Conservation (phyloP, 129 eudicot species). For the Tagetes patula region DNA sequence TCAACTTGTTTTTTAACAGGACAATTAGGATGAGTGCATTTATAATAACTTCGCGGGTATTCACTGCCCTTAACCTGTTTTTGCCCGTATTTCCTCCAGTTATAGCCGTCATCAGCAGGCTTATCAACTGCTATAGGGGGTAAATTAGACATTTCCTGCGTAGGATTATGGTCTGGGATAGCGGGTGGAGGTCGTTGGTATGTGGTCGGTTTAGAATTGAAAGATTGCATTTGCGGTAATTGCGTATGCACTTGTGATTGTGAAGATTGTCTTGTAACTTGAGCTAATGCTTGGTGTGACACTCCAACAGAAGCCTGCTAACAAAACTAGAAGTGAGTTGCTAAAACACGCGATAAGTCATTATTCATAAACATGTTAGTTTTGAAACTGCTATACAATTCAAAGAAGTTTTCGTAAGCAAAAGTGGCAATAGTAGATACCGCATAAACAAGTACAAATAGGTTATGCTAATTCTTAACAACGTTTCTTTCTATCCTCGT, state of each 20-base stretch:
- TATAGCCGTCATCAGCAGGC: conserved; percentile 87
- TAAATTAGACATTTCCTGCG: conserved; percentile 48
- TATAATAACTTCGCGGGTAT: conserved; percentile 88
- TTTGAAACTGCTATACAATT: not conserved
- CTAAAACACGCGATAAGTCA: conserved; percentile 1
- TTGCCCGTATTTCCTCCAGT: conserved; percentile 96
- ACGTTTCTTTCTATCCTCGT: not conserved
- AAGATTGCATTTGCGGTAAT: conserved; percentile 40
- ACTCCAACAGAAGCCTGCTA: conserved; percentile 60
- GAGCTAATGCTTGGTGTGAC: conserved; percentile 76
- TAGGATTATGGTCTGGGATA: conserved; percentile 31
- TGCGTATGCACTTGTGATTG: conserved; percentile 62
- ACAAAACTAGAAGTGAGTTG: conserved; percentile 24
- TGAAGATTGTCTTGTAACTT: conserved; percentile 58
- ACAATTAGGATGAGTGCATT: conserved; percentile 78
- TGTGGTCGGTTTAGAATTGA: conserved; percentile 41
- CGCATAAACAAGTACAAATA: not conserved
- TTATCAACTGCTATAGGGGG: conserved; percentile 62
- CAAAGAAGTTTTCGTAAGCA: not conserved
- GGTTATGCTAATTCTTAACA: no score
- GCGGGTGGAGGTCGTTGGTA: conserved; percentile 50
- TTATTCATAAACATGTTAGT: not conserved
- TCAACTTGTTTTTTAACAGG: conserved; percentile 93
- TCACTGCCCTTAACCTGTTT: conserved; percentile 94
- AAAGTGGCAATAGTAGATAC: not conserved